A percentile compares a stretch with the other conserved stretches of the same genome.
These are phyloP conservation scores for Fusarium gaditjirri DNA, from an alignment of 2,329 filamentous ascomycete genomes.

Conservation along the genomic window DNA sequence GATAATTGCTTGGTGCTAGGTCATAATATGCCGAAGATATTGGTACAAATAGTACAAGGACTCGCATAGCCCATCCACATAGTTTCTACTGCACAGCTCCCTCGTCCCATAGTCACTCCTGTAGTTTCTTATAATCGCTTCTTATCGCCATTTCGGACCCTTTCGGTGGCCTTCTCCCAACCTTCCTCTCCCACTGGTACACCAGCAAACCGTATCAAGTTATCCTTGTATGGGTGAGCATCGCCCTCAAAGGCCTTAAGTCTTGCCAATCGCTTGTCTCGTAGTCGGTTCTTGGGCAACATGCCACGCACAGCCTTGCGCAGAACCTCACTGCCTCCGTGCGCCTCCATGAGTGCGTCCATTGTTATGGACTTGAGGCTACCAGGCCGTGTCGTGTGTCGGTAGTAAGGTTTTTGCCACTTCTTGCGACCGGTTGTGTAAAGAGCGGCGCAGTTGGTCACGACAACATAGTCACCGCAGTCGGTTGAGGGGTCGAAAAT, in stretches of 20 bases:
- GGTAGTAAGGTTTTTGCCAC: constrained; percentile 94
- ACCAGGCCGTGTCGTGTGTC: constrained; percentile 90
- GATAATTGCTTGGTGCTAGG: constrained; percentile 42
- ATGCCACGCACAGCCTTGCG: constrained; percentile 94
- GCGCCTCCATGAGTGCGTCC: constrained; percentile 94
- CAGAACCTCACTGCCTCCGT: constrained; percentile 91
- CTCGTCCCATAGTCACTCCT: background rate
- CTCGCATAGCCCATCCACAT: constrained; percentile 33
- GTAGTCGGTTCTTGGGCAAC: constrained; percentile 94
- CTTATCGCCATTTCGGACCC: constrained; percentile 61
- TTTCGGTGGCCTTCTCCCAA: constrained; percentile 63
- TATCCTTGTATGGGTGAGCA: constrained; percentile 90
- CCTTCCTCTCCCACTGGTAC: constrained; percentile 63
- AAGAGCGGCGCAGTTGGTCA: constrained; percentile 86
- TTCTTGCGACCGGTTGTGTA: constrained; percentile 92
- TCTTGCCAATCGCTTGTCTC: constrained; percentile 86
- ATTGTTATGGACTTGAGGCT: constrained; percentile 89
- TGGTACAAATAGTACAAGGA: constrained; percentile 49
- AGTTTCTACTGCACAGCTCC: constrained; percentile 27
- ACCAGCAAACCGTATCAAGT: constrained; percentile 79
- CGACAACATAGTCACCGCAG: constrained; percentile 98
- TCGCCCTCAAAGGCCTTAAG: constrained; percentile 97
- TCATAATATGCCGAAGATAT: constrained; percentile 46
- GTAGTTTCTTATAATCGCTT: constrained; percentile 59
- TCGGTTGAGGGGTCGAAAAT: constrained; percentile 97